Conservation (phyloP, 257 asterid species). For the Fraxinus quadrangulata region DNA sequence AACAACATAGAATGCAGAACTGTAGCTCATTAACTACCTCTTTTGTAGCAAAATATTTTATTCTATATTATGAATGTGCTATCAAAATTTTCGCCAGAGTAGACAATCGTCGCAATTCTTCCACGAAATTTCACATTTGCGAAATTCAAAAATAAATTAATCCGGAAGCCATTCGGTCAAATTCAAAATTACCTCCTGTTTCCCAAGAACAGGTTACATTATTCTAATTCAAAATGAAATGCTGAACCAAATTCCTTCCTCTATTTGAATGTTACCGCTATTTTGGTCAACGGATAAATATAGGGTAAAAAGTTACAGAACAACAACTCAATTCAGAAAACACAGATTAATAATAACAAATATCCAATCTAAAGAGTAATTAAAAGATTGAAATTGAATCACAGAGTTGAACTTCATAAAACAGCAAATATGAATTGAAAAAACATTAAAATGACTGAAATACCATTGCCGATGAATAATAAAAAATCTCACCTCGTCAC, state of each 20-base stretch:
- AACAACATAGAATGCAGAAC: constrained; percentile 27
- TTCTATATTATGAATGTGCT: constrained; percentile 24
- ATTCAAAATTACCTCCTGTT: neutral
- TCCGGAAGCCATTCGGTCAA: neutral
- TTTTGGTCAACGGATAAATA: constrained; percentile 28
- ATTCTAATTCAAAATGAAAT: constrained; percentile 13
- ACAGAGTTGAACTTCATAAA: constrained; percentile 23
- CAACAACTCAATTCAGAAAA: constrained; percentile 5
- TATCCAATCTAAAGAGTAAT: constrained; percentile 26
- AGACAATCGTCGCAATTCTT: neutral
- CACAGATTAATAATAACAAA: constrained; percentile 12
- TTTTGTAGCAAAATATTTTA: constrained; percentile 16
- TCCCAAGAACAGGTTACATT: constrained; percentile 9
- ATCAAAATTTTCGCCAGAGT: constrained; percentile 21
- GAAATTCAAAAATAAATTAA: too few species aligned
- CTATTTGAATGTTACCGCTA: neutral
- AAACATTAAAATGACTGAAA: constrained; percentile 13
- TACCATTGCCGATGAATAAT: neutral
- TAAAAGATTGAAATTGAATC: constrained; percentile 23
- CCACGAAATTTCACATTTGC: neutral
- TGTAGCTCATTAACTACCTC: constrained; percentile 24
- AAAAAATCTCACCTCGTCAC: constrained; percentile 44
- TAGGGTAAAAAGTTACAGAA: constrained; percentile 8
- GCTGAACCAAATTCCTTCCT: constrained; percentile 2
- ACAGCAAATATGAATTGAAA: neutral